Evolutionary conservation across 75 land plant genomes (phyloP), one percentile per base, ranked within the genome.

Genomic region (Selaginella moellendorffii): DNA sequence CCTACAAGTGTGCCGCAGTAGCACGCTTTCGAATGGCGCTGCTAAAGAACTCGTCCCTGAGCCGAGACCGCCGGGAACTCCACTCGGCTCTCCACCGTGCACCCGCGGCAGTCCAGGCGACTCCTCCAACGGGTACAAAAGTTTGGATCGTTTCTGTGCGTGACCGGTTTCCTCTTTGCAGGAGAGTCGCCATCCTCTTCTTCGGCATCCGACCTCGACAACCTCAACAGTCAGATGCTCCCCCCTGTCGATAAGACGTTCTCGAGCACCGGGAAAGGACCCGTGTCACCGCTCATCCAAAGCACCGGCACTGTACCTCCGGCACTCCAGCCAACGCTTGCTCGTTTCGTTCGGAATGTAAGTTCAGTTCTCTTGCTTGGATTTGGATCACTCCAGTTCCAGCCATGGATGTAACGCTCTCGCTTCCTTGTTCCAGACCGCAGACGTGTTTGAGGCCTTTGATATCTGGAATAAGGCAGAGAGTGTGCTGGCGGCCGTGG

Each of bases 161-260:
- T n/a, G n/a, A n/a, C n/a, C n/a, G n/a, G n/a, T n/a, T 30, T 61
- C 24, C 25, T 29, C 18, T 29, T 25, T 71, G 65, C 72, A 93
- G 98, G 96, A 53, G 90, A 89, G 29, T 92, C 98, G 25, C 96
- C 98, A 58, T 60, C 62, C 1, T 88, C 96, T 27, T 90, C 99
- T 26, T 83, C 91, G 30, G 91, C 97, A 1, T 93, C 96, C 53
- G 98, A 89, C 78, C 74, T 90, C 66, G 97, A 92, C 61, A 89
- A 89, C 65, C 69, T 81, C 29, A 90, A 85, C 66, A 75, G 83
- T 56, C 78, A 36, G 46, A 72, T 61, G 66, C 64, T 54, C 52
- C 65, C 46, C n/a, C n/a, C n/a, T n/a, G 29, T 31, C n/a, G 80
- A 82, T 53, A 85, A 71, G 14, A 72, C 54, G 64, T 68, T 54